Evolutionary conservation across 129 eudicot species (phyloP).

Genomic region (Cynara cardunculus): DNA sequence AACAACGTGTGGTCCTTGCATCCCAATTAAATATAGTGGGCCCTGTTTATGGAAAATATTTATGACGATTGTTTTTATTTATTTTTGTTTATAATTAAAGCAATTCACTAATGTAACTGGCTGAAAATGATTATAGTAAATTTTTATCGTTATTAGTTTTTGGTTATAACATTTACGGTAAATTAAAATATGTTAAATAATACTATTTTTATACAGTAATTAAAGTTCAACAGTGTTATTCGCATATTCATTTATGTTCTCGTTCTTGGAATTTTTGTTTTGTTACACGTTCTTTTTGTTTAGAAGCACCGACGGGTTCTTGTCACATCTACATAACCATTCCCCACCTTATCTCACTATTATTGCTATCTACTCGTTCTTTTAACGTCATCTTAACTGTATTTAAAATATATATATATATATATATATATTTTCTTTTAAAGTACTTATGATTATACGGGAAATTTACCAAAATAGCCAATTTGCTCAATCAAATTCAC

Average conservation of each 20-base stretch:
- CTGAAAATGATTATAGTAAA: neutral
- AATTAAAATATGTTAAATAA: neutral
- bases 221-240: neutral
- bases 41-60: neutral
- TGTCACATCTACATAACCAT: neutral
- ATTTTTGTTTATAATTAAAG: neutral
- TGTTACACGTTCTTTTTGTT: neutral
- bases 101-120: neutral
- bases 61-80: neutral
- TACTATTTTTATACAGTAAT: neutral
- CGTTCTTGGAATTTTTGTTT: neutral
- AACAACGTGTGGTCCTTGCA: neutral
- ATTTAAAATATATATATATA: neutral
- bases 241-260: neutral
- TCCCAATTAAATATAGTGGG: neutral
- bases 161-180: neutral
- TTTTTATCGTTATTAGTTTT: neutral
- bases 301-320: neutral
- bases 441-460: no score
- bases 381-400: neutral
- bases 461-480: no score
- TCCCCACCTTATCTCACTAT: conserved; percentile 2
- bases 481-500: no score
- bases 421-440: no score
- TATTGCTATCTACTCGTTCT: neutral